Evolutionary conservation across 306 rosid species (phyloP), one percentile per base, ranked within the genome.

Genomic region (Cucurbita pepo): DNA sequence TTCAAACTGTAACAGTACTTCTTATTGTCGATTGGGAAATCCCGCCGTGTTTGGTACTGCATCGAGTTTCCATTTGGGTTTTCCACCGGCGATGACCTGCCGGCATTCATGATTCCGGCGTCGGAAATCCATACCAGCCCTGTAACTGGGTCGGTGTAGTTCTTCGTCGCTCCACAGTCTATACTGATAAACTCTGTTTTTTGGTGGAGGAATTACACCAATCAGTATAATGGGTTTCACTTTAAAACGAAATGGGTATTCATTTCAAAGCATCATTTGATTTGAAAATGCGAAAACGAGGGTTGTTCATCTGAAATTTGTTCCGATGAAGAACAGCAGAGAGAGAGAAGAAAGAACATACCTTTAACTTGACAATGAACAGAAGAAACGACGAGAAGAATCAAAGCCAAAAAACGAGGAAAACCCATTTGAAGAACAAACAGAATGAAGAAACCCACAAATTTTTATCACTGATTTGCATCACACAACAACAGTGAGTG

Each of bases 41-140:
- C 99, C 81, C 99, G 56, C 10, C 96, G 77, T 40, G 56, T 79
- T 75, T 67, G 82, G 67, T 87, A 91, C 75, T 91, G 99, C 40
- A 70, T 61, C 62, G 40, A 62, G 82, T 82, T 85, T 66, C 85
- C 87, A 77, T 82, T 80, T 43, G 90, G 88, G 70, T 72, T 81
- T 79, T 79, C 82, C 16, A 91, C 89, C 65, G 60, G 62, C 51
- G 81, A 87, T 59, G 82, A 36, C 1, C 22, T 75, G 6, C 97
- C 99, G 51, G 74, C 72, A 54, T 74, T 78, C 88, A 91, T 94
- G 13, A 82, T 53, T 40, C 69, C 83, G 11, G 71, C 50, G 81
- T 94, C 96, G 76, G 99, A 85, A 75, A 79, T 82, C 99, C 99
- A 94, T 87, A 78, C 4, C 12, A 91, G 77, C 5, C 90, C 96